Evolutionary conservation across 345 rosid genomes (phyloP), one percentile per base, ranked within the genome.

Genomic region (thale cress (Arabidopsis thaliana)): DNA sequence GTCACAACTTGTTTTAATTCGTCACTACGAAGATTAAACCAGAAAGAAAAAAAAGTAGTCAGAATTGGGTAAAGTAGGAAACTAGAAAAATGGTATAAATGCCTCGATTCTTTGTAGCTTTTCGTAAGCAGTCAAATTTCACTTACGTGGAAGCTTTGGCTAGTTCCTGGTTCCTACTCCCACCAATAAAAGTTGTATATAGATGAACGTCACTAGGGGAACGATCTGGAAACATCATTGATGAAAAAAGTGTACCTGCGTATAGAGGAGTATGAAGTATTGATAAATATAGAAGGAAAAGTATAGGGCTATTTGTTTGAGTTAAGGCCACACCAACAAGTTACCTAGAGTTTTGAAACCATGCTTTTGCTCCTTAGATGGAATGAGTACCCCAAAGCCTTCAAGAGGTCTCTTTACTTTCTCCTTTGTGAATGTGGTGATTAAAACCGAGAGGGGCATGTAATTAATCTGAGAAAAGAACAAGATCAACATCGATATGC

Each of bases 371-470:
- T 94, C 98, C 77, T 75, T 88, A 12, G 98, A 86, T 44, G 97
- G 97, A 80, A 94, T 78, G 64, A 94, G 95, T 83, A 94, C 91
- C 69, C 98, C 98, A 82, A 94, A 94, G 55, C 98, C 97, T 87
- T 88, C 89, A 8, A 91, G 90, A 30, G 98, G 96, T 57, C 80
- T 86, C 83, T 87, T 89, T 82, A 94, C 93, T 59, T 86, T 88
- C 82, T 94, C 89, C 83, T 91, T 93, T 80, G 82, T 83, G 78
- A 94, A 94, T 74, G 95, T 79, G 11, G 96, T 94, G 78, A 89
- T 86, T 41, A 94, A 72, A 74, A 94, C 88, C 25, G 97, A 94
- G 33, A 94, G 78, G 34, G 97, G 96, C 93, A 89, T 60, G 65
- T 94, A 93, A 71, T 51, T 84, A 55, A 94, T 85, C 97, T 91